These are phyloP conservation scores for Syzygium grande DNA, from an alignment of 345 rosid genomes.

Conservation along the genomic window DNA sequence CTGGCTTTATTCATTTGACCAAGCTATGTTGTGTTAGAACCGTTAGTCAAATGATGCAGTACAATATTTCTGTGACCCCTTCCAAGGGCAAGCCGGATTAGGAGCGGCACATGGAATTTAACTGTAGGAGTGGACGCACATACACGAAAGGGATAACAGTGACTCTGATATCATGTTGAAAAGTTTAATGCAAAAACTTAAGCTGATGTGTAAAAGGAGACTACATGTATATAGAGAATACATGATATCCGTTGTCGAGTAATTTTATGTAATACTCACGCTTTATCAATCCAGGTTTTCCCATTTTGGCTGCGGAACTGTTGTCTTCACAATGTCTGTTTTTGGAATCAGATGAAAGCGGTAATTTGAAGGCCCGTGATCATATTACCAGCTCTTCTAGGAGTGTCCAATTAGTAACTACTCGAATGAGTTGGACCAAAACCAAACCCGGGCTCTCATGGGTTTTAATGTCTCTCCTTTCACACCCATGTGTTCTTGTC, in stretches of 20 bases:
- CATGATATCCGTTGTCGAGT: accelerated
- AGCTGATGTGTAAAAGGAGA: neutral
- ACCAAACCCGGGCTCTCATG: neutral
- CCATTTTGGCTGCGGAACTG: no score
- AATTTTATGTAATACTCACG: neutral
- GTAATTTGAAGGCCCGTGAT: neutral
- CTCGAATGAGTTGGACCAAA: neutral
- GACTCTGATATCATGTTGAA: neutral
- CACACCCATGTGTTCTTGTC: neutral
- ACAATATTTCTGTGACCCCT: neutral
- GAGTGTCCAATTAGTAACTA: neutral
- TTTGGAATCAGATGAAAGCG: neutral
- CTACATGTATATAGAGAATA: neutral
- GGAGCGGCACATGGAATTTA: no score
- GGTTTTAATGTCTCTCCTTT: neutral
- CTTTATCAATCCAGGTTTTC: no score
- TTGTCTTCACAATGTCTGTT: no score
- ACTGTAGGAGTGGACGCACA: no score
- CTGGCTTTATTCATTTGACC: neutral
- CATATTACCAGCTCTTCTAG: neutral
- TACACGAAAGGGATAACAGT: neutral
- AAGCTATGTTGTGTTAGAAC: neutral
- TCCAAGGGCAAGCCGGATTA: neutral
- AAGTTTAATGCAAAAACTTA: neutral
- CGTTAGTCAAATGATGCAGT: neutral